Evolutionary conservation across 2,329 filamentous ascomycete species (phyloP).

Genomic region (Westerdykella ornata): DNA sequence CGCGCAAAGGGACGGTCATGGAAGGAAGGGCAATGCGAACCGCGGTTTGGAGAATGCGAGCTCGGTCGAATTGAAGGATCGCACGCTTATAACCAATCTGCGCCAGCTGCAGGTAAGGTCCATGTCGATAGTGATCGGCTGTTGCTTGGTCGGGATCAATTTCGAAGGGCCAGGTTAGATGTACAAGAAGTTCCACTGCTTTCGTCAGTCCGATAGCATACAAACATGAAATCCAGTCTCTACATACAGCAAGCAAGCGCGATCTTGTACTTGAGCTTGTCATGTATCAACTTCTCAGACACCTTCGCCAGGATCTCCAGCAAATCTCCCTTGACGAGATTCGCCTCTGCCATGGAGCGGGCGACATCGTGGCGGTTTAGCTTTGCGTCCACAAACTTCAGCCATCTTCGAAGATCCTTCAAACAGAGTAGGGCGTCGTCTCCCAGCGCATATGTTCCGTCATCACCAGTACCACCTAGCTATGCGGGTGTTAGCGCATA

Average conservation of each 20-base stretch:
- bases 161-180: conserved; percentile 90
- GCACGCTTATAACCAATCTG: conserved; percentile 86
- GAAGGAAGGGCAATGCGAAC: conserved; percentile 77
- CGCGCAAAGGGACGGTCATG: conserved; percentile 70
- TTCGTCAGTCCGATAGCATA: conserved; percentile 12
- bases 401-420: conserved; percentile 90
- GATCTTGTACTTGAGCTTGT: conserved; percentile 69
- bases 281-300: conserved; percentile 63
- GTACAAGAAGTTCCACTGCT: conserved; percentile 75
- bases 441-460: conserved; percentile 79
- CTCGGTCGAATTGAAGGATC: conserved; percentile 74
- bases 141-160: conserved; percentile 74
- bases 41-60: conserved; percentile 70
- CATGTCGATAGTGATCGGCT: conserved; percentile 84
- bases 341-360: conserved; percentile 83
- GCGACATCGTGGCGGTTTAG: conserved; percentile 91
- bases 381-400: conserved; percentile 90
- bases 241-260: conserved; percentile 66
- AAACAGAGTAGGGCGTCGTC: conserved; percentile 89
- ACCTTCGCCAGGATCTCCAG: conserved; percentile 77
- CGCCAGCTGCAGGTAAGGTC: conserved; percentile 79
- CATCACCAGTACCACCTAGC: conserved; percentile 80
- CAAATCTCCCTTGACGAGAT: conserved; percentile 83
- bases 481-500: conserved; percentile 37
- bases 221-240: not conserved